Evolutionary conservation across 768 basidiomycete genomes (phyloP), one percentile per base, ranked within the genome.

Genomic region (Phlegmacium glaucopus): DNA sequence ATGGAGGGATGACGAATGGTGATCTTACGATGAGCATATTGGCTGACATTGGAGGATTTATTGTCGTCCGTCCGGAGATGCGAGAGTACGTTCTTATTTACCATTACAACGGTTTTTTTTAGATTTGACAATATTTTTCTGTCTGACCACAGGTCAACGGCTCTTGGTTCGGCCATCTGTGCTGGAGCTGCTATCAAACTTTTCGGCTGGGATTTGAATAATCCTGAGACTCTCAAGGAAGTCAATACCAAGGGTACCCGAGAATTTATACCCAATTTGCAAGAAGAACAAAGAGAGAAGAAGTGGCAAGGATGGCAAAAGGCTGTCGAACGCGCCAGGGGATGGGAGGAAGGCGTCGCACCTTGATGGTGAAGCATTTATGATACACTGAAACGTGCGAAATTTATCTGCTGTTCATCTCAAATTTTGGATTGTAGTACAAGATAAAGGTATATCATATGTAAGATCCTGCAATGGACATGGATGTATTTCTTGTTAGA

Each of bases 1-100:
- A 98, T 64, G 96, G 96, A n/a, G 93, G 94, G 12, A 94, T 96
- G 88, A 96, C 94, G 9, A 95, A 94, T 54, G 90, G 90, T 28
- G 91, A 95, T 60, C 66, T 89, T 25, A 89, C 85, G 47, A 91
- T 95, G 93, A 74, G 79, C 57, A 71, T 94, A 39, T 76, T 94
- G 50, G 90, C 90, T 4, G 87, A 96, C 63, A 72, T 95, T 36
- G 92, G 94, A 26, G 95, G 94, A 11, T 94, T 96, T 68, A 83
- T 81, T 25, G 90, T 99, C 52, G 72, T 94, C 49, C 77, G 96
- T 45, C 96, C 95, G 9, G 85, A 91, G 61, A 99, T 99, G 96
- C 74, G 95, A 63, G 96, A 99, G 91, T 90, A 61, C 52, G 88
- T 79, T 16, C 41, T 29, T 34, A 12, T 47, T 39, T 34, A 34